phyloP scores from a whole-genome alignment of 768 basidiomycete species.

The Mycena belliarum region DNA sequence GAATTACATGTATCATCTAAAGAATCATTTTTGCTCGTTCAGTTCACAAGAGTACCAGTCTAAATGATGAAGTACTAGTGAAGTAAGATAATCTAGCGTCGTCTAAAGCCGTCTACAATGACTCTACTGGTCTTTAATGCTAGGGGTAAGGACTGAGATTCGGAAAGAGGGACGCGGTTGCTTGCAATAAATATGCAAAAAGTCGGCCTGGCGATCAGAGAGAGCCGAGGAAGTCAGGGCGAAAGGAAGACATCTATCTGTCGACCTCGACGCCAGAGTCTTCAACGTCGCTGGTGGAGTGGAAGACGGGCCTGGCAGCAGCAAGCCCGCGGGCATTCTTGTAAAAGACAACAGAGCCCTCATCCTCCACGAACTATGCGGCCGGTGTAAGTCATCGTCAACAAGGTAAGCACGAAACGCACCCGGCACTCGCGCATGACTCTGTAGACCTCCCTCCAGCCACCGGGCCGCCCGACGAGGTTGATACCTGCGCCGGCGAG shows the following conservation, averaged over 20 bases:
- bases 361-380: slow-evolving; percentile 59
- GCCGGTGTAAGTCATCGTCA: neutral
- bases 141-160: slow-evolving; percentile 2
- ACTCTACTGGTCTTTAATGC: neutral
- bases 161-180: neutral
- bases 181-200: neutral
- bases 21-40: neutral
- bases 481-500: slow-evolving; percentile 42
- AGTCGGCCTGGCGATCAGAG: neutral
- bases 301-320: slow-evolving; percentile 40
- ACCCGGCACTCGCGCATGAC: slow-evolving; percentile 45
- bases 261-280: slow-evolving; percentile 66
- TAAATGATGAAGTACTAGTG: neutral
- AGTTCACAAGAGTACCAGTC: neutral
- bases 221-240: neutral
- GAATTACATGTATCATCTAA: neutral
- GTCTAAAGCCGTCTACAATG: neutral
- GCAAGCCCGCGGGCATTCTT: slow-evolving; percentile 59
- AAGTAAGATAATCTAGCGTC: slow-evolving; percentile 4
- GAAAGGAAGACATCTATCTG: neutral
- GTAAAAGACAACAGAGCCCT: slow-evolving; percentile 60
- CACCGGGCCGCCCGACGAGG: slow-evolving; percentile 46
- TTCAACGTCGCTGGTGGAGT: slow-evolving; percentile 37
- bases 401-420: slow-evolving; percentile 1
- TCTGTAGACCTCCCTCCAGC: slow-evolving; percentile 49